phyloP scores from a whole-genome alignment of 129 eudicot genomes.

The Chrysanthemum seticuspe region DNA sequence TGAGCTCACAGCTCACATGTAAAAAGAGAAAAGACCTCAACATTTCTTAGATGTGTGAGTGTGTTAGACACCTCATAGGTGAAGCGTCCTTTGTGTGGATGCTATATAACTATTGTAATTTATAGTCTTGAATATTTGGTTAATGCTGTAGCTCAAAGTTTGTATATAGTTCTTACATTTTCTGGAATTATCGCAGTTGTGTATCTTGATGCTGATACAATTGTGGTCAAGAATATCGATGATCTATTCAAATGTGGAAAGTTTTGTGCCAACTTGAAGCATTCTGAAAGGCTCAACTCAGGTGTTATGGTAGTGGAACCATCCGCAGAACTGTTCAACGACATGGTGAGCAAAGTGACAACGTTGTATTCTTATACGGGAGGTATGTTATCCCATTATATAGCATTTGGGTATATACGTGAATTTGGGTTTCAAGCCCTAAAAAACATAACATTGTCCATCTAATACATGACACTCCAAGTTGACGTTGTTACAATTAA shows the following conservation, averaged over 20 bases:
- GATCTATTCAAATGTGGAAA: conserved; percentile 86
- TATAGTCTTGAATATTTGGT: conserved; percentile 22
- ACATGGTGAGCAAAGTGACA: conserved; percentile 82
- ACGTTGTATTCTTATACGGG: conserved; percentile 90
- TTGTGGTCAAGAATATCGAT: conserved; percentile 84
- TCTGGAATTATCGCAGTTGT: conserved; percentile 63
- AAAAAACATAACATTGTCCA: not conserved
- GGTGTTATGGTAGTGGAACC: conserved; percentile 99
- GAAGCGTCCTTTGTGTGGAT: not conserved
- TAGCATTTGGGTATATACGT: no score
- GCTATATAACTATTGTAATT: not conserved
- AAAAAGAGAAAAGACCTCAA: not conserved
- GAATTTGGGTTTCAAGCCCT: no score
- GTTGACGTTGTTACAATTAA: not conserved
- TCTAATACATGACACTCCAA: not conserved
- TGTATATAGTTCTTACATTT: conserved; percentile 15
- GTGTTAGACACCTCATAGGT: conserved; percentile 2
- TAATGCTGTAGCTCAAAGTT: not conserved
- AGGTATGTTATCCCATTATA: conserved; percentile 45
- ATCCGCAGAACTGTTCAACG: conserved; percentile 72
- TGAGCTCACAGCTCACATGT: not conserved
- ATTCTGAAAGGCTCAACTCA: conserved; percentile 93
- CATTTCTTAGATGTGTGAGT: not conserved
- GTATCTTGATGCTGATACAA: conserved; percentile 98
- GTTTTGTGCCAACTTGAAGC: conserved; percentile 97